Percentiles rank a stretch among this genome's conserved stretches.
These are phyloP conservation scores for Diutina scorzettiae DNA, from an alignment of 1,139 yeast species.

Conservation along the genomic window DNA sequence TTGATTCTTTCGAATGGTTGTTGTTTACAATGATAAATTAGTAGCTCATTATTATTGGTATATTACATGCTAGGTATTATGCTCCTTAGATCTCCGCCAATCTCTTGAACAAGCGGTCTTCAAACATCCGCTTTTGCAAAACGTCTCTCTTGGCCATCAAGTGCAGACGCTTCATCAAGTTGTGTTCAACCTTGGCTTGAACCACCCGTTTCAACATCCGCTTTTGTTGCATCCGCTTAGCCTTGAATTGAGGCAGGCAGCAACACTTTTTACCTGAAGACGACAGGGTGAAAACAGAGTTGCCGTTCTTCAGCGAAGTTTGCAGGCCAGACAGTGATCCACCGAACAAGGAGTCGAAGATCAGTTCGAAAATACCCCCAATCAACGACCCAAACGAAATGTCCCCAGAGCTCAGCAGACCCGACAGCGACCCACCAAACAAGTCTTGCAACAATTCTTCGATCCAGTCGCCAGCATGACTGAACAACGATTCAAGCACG, in stretches of 20 bases:
- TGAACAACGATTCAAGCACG: not conserved
- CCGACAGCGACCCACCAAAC: not conserved
- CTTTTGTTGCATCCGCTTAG: constrained; percentile 5
- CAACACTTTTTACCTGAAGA: constrained; percentile 1
- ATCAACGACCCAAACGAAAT: constrained; percentile 3
- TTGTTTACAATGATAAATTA: too few relatives aligned
- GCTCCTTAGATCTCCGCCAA: not conserved
- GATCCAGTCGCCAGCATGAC: constrained; percentile 5
- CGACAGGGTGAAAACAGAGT: not conserved
- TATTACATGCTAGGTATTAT: not conserved
- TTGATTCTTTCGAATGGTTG: too few relatives aligned
- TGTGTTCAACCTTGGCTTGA: constrained; percentile 5
- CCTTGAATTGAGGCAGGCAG: constrained; percentile 5
- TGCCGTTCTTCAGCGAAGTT: not conserved
- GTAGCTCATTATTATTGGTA: not conserved
- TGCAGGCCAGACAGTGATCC: not conserved
- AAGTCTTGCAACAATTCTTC: constrained; percentile 1
- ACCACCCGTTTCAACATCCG: constrained; percentile 5
- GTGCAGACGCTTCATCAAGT: not conserved
- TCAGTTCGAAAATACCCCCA: constrained; percentile 5
- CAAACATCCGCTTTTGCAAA: not conserved
- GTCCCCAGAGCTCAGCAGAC: constrained; percentile 2
- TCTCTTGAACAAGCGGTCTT: constrained; percentile 1
- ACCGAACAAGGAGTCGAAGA: constrained; percentile 5
- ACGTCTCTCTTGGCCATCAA: constrained; percentile 3